Conservation (phyloP, 2,329 filamentous ascomycete species). For the Clonostachys solani region DNA sequence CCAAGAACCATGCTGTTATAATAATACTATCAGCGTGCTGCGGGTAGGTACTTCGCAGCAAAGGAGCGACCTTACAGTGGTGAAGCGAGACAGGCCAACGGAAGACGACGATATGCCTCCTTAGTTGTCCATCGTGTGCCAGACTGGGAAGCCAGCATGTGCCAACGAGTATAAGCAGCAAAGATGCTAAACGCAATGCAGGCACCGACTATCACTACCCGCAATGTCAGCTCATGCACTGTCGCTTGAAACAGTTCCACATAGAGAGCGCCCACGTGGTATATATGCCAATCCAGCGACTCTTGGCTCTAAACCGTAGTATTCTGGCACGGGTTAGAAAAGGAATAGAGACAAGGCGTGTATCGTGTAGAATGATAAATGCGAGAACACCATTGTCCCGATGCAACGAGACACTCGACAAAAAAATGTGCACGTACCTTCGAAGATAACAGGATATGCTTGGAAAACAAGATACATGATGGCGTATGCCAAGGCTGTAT, state of each 20-base stretch:
- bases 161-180: slow-evolving; percentile 16
- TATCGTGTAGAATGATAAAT: no score
- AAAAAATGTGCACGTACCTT: no score
- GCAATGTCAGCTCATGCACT: no score
- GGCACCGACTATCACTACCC: slow-evolving; percentile 16
- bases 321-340: no score
- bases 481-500: slow-evolving; percentile 45
- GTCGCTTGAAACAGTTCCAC: slow-evolving; percentile 33
- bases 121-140: slow-evolving; percentile 20
- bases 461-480: slow-evolving; percentile 48
- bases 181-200: slow-evolving; percentile 14
- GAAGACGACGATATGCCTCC: slow-evolving; percentile 24
- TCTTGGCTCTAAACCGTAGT: slow-evolving; percentile 40
- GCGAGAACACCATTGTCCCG: no score
- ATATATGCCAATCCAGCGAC: slow-evolving; percentile 41
- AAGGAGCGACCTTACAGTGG: no score
- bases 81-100: slow-evolving; percentile 51
- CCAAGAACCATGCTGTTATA: slow-evolving; percentile 41
- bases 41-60: no score
- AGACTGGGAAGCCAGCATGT: slow-evolving; percentile 12
- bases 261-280: slow-evolving; percentile 42
- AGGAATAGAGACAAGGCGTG: no score
- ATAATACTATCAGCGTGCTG: no score
- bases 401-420: no score
- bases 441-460: slow-evolving; percentile 45